Evolutionary conservation across 257 asterid genomes (phyloP), one percentile per base, ranked within the genome.

Genomic region (Solanum gandarillasii): DNA sequence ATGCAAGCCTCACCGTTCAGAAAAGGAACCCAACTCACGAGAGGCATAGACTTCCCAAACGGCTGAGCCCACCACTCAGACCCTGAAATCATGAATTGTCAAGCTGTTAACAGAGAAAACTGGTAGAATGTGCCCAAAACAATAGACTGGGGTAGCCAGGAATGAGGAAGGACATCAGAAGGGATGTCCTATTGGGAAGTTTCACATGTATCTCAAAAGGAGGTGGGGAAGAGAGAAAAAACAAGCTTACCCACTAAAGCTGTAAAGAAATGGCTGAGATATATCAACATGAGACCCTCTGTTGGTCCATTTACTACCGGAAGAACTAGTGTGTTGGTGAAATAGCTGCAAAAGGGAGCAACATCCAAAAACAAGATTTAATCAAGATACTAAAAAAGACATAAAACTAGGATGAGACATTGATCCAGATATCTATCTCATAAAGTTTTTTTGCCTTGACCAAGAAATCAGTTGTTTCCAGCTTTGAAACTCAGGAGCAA

Each of bases 281-380:
- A 96, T 91, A 96, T 95, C 95, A 96, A 88, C 94, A 91, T 88
- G 87, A 95, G 98, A 78, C 99, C 99, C 91, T 96, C 99, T 2
- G 99, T 96, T 31, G 99, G 99, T 85, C 99, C 99, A 92, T 96
- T 96, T 89, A 96, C 79, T 27, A 90, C 99, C 4, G 99, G 99
- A 92, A 96, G 99, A 90, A 96, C 93, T 88, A 96, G 98, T 83
- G 97, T 94, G 89, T 94, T 95, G 91, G 98, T 96, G 91, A 96
- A 96, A 89, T 65, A 96, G 93, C 99, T 96, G 98, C 90, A 92
- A 73, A 31, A 36, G 32, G 41, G 87, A 52, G 55, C 34, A 25
- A 41, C 88, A 58, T 27, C 36, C 16, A 23, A 41, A 55, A 29
- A 84, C 34, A 74, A 72, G 36, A 60, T 70, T 62, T 34, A 70